Conservation (phyloP, 768 basidiomycete genomes). For the Agrocybe pediades region DNA sequence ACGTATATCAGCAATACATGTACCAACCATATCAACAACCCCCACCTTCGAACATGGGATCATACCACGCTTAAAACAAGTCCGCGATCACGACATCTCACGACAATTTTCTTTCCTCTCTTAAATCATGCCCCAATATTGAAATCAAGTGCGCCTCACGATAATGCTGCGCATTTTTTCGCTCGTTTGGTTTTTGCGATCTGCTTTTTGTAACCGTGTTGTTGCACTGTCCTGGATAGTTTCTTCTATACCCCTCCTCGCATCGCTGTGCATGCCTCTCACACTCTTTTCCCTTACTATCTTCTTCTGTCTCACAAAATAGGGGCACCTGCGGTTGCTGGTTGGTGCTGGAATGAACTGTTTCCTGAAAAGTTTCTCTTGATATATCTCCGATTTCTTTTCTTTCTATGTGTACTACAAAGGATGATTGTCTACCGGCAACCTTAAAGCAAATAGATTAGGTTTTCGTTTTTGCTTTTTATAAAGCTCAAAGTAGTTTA, state of each 20-base stretch:
- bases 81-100: conserved; percentile 41
- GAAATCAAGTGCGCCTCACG: conserved; percentile 19
- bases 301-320: conserved; percentile 20
- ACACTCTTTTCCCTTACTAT: conserved; percentile 27
- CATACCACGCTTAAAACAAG: conserved; percentile 61
- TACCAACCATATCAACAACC: conserved; percentile 83
- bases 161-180: conserved; percentile 21
- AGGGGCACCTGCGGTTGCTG: conserved; percentile 24
- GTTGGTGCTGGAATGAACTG: conserved; percentile 37
- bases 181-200: conserved; percentile 27
- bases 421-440: conserved; percentile 33
- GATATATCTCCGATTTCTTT: conserved; percentile 31
- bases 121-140: conserved; percentile 24
- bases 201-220: conserved; percentile 26
- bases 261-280: conserved; percentile 34
- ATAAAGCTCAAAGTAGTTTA: conserved; percentile 28
- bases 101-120: conserved; percentile 38
- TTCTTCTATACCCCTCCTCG: conserved; percentile 35
- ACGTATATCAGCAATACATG: conserved; percentile 82
- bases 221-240: conserved; percentile 34
- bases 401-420: conserved; percentile 48
- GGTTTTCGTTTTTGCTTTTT: conserved; percentile 24
- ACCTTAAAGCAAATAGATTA: conserved; percentile 37
- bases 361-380: conserved; percentile 28
- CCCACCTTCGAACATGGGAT: conserved; percentile 70